These are phyloP conservation scores for Acacia concinna DNA, from an alignment of 331 rosid species.

Conservation along the genomic window DNA sequence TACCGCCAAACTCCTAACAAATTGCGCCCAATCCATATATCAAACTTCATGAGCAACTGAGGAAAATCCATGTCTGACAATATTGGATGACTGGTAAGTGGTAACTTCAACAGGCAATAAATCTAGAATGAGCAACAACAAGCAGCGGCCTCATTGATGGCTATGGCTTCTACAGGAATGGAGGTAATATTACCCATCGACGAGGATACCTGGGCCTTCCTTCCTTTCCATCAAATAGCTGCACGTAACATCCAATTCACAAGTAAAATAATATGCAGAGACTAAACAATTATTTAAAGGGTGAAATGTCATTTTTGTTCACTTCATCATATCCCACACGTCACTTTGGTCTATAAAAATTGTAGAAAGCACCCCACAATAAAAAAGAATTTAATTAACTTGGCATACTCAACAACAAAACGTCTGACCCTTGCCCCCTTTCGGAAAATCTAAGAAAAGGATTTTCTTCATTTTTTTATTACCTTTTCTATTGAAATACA, in stretches of 20 bases:
- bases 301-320: not conserved
- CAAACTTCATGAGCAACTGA: constrained; percentile 25
- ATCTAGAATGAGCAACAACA: constrained; percentile 7
- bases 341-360: not conserved
- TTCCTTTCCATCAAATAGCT: constrained; percentile 95
- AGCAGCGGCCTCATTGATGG: constrained; percentile 22
- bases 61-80: constrained; percentile 30
- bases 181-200: constrained; percentile 91
- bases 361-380: not conserved
- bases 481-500: not conserved
- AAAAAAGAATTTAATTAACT: not conserved
- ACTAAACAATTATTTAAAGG: not conserved
- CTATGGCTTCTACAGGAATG: constrained; percentile 69
- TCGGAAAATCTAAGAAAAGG: not conserved
- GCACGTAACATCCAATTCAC: constrained; percentile 37
- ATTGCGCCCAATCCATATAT: not conserved
- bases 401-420: constrained; percentile 12
- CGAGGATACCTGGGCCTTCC: constrained; percentile 91
- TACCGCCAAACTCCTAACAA: constrained; percentile 18
- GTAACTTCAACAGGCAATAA: not conserved
- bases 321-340: not conserved
- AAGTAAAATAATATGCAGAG: not conserved
- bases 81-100: not conserved
- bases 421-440: not conserved
- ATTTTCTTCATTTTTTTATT: not conserved